Base-by-base conservation (phyloP, 495 filamentous ascomycete genomes). In the Clohesyomyces aquaticus region DNA sequence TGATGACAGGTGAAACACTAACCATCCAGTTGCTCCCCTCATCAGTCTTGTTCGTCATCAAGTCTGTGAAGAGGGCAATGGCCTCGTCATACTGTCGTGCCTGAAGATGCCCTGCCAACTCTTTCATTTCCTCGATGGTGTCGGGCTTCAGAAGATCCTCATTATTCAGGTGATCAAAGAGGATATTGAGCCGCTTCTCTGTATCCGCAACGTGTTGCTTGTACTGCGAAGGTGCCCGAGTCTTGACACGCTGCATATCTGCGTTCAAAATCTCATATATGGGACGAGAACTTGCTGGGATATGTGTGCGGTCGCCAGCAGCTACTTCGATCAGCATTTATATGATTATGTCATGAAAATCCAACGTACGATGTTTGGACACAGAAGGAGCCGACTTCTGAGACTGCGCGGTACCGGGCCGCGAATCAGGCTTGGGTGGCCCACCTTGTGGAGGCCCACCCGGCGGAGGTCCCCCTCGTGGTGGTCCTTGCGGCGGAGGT, bases 1-100 rank as follows among this genome's bases (percentile, higher is more conserved):
- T 16, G 23, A 23, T 32, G 18, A 42, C 1, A 43, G 10, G 50
- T 38, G 1, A 32, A 29, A n/a, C 70, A 83, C 89, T 82, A 78
- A 96, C 92, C 93, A 98, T 96, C 94, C 95, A 98, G 68, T 90
- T 87, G 32, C 88, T 88, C 68, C 91, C 96, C 75, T 97, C 91
- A 26, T 91, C 87, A 12, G 81, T 88, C 76, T 88, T 88, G 74
- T 90, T 88, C 53, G 82, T 87, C 77, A 93, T 83, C 66, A 98
- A 86, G 68, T 95, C 86, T 23, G 89, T 80, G 75, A 97, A 91
- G 59, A 96, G 79, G 21, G 78, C 80, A 38, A 81, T 77, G 1
- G 94, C 94, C n/a, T 80, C 80, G 45, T 88, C 86, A 63, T 90
- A 97, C 64, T 96, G 80, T 75, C 85, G 88, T 0, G 72, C 76